phyloP scores from a whole-genome alignment of 371 early-diverging fungal genomes.

The Saksenaea oblongispora region DNA sequence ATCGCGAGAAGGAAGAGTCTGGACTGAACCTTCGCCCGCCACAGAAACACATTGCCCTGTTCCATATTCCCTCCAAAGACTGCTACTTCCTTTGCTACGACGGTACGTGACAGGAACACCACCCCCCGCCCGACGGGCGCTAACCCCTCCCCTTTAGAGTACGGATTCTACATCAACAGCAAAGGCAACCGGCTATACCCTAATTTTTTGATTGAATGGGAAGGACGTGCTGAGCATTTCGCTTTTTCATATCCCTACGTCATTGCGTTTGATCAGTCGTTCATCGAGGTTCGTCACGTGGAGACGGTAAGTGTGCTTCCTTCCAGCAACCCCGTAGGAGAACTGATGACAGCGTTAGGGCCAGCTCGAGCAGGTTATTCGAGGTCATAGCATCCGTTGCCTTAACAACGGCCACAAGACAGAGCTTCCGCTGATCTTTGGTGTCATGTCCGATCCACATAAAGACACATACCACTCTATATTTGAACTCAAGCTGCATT shows the following conservation, averaged over 20 bases:
- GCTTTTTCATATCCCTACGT: constrained; percentile 46
- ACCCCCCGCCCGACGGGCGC: neutral
- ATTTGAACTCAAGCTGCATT: constrained; percentile 29
- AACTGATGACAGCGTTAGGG: constrained; percentile 32
- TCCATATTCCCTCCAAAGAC: constrained; percentile 34
- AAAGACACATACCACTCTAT: constrained; percentile 28
- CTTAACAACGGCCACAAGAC: constrained; percentile 52
- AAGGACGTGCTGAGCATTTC: constrained; percentile 44
- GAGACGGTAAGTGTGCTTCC: constrained; percentile 41
- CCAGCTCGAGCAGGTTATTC: constrained; percentile 66
- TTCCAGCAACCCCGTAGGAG: neutral
- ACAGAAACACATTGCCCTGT: constrained; percentile 40
- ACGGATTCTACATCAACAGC: constrained; percentile 51
- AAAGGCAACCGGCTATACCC: constrained; percentile 42
- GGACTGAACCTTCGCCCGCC: constrained; percentile 27
- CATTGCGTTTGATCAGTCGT: constrained; percentile 45
- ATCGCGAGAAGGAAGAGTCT: constrained; percentile 42
- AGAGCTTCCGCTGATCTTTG: constrained; percentile 38
- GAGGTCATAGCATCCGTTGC: constrained; percentile 57
- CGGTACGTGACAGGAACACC: constrained; percentile 22
- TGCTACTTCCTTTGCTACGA: constrained; percentile 47
- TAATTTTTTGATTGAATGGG: constrained; percentile 49
- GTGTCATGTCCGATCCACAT: constrained; percentile 36
- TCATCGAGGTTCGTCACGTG: constrained; percentile 49
- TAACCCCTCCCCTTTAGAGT: constrained; percentile 26